phyloP scores from a whole-genome alignment of 139 green algal genomes.

The Pseudopediastrum boryanum region DNA sequence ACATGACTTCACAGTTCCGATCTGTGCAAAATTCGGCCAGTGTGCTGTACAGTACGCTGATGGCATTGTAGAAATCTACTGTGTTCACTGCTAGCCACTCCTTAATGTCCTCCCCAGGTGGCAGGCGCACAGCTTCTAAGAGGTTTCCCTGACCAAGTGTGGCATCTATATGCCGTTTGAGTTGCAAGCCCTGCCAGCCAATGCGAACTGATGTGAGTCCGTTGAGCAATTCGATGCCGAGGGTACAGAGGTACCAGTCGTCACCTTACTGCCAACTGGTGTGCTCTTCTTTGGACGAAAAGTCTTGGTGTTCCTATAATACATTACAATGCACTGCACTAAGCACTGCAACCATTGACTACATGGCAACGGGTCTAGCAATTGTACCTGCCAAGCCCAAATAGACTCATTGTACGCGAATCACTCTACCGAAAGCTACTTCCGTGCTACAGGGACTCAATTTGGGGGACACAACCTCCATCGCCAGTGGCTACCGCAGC shows the following conservation, averaged over 20 bases:
- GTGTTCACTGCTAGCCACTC: conserved; percentile 63
- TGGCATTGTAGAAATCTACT: conserved; percentile 97
- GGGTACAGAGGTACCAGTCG: neutral
- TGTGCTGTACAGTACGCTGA: conserved; percentile 92
- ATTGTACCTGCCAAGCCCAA: conserved; percentile 20
- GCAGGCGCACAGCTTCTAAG: conserved; percentile 83
- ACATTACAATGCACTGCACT: neutral
- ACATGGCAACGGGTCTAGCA: neutral
- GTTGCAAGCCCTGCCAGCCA: conserved; percentile 71
- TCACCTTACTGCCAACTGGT: conserved; percentile 82
- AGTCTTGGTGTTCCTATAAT: conserved; percentile 54
- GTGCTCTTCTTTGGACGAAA: conserved; percentile 84
- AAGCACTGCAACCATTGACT: neutral
- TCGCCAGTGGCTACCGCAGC: too few relatives aligned
- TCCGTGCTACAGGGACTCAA: too few relatives aligned
- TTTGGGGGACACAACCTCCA: too few relatives aligned
- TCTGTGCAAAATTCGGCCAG: conserved; percentile 95
- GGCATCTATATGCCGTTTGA: conserved; percentile 92
- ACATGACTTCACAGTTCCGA: conserved; percentile 93
- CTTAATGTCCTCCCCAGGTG: conserved; percentile 86
- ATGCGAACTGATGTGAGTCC: neutral
- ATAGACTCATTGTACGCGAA: too few relatives aligned
- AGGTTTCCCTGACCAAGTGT: conserved; percentile 88
- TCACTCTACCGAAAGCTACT: too few relatives aligned
- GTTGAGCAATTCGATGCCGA: neutral